Evolutionary conservation across 2,329 filamentous ascomycete species (phyloP), one percentile per base, ranked within the genome.

Genomic region (Penicillium freii): DNA sequence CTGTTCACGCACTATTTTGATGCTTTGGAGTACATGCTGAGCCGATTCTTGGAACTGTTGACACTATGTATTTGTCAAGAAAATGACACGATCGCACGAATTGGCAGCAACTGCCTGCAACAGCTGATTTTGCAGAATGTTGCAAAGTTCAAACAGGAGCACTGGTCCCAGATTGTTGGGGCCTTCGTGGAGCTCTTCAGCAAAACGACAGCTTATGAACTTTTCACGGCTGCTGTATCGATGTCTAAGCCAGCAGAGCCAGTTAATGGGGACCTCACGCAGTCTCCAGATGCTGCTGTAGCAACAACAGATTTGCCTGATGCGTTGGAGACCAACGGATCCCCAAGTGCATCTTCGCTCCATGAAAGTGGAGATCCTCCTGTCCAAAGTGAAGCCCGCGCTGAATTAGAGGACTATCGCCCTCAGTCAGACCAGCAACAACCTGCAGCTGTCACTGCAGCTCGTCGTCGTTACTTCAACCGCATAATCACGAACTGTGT

Each of bases 1-100:
- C 84, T 99, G 25, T 99, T 99, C 75, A 99, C 95, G 0, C 95
- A 99, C 75, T 99, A 97, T 76, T 99, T 99, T 64, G 91, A 95
- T 58, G 87, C 92, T 0, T 80, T 99, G 10, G 92, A 97, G 76
- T 96, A 96, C 72, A 99, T 99, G 94, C 84, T 99, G 19, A 92
- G 97, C 74, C 84, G 94, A n/a, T 97, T 99, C 74, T 78, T 99
- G 38, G 93, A 97, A 73, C 84, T 99, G 21, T 80, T 99, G 11
- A 92, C 91, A 4, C 84, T 99, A 11, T 99, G 94, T 72, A 99
- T 99, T 62, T 97, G 93, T 72, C 94, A 99, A 74, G 94, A 99
- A 72, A 99, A 99, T 68, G 94, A 99, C 70, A 99, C 95, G 0
- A 93, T 99, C 63, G 95, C 94, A 3, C 86, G 95, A 25, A 99